Evolutionary conservation across 768 basidiomycete genomes (phyloP).

Genomic region (Pisolithus microcarpus): DNA sequence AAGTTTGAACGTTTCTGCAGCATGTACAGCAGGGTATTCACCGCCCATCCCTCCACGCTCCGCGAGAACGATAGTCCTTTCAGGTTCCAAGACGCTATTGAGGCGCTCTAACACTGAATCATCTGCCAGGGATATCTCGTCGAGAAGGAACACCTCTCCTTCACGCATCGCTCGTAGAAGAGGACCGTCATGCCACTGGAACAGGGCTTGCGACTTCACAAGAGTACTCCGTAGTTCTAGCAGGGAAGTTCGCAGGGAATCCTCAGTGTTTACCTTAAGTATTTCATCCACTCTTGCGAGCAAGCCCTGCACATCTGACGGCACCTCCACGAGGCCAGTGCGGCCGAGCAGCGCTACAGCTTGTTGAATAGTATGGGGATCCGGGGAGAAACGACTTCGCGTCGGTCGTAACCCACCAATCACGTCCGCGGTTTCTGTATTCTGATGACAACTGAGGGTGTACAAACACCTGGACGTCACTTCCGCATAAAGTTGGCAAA

Average conservation of each 20-base stretch:
- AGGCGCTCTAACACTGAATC: constrained; percentile 96
- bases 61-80: constrained; percentile 81
- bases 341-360: constrained; percentile 34
- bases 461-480: constrained; percentile 53
- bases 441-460: constrained; percentile 92
- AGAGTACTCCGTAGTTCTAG: constrained; percentile 39
- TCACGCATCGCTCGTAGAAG: constrained; percentile 83
- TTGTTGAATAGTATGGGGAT: constrained; percentile 44
- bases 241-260: constrained; percentile 28
- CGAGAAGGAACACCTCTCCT: constrained; percentile 84
- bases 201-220: constrained; percentile 60
- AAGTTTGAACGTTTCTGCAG: constrained; percentile 70
- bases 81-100: constrained; percentile 94
- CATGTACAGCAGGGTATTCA: constrained; percentile 60
- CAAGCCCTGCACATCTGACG: constrained; percentile 21
- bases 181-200: constrained; percentile 98
- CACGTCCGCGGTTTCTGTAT: constrained; percentile 95
- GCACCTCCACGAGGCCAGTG: constrained; percentile 28
- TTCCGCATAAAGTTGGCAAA: constrained; percentile 84
- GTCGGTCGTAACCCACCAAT: constrained; percentile 89
- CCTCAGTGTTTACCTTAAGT: constrained; percentile 24
- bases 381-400: constrained; percentile 58
- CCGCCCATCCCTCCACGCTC: constrained; percentile 79
- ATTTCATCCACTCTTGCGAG: constrained; percentile 17
- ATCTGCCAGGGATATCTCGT: constrained; percentile 96